Conservation (phyloP, 257 asterid species). For the Paraleonurus japonicus region DNA sequence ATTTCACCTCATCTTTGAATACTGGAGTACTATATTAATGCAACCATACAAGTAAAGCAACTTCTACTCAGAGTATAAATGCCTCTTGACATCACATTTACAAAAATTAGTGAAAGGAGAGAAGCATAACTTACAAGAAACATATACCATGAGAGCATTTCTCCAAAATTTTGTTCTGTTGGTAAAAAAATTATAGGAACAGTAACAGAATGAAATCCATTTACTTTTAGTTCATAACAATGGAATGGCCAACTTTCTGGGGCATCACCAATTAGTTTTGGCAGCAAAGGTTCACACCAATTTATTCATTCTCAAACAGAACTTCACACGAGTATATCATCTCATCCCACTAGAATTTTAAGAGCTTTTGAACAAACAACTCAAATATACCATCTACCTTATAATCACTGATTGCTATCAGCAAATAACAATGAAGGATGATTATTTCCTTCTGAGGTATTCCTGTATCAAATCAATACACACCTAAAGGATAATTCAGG, state of each 20-base stretch:
- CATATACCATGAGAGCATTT: not conserved
- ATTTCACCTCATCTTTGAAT: not conserved
- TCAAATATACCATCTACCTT: not conserved
- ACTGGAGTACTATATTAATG: not conserved
- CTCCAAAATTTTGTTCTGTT: not conserved
- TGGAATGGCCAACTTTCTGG: not conserved
- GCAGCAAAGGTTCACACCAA: not conserved
- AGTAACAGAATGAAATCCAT: not conserved
- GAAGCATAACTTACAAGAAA: not conserved
- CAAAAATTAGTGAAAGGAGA: not conserved
- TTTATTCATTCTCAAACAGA: not conserved
- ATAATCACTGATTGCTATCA: not conserved
- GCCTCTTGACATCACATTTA: not conserved
- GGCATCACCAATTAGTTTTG: not conserved
- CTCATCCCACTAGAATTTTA: not conserved
- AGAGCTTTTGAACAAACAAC: not conserved
- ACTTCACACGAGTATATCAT: not conserved
- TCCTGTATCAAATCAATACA: not conserved
- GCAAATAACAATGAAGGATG: not conserved
- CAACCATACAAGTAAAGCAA: not conserved
- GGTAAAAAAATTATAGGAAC: not conserved
- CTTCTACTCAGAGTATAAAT: not conserved
- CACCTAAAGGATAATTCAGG: not conserved
- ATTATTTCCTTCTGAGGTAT: not conserved
- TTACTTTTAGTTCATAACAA: not conserved